These are phyloP conservation scores for Talaromyces adpressus DNA, from an alignment of 495 filamentous ascomycete species.

Conservation along the genomic window DNA sequence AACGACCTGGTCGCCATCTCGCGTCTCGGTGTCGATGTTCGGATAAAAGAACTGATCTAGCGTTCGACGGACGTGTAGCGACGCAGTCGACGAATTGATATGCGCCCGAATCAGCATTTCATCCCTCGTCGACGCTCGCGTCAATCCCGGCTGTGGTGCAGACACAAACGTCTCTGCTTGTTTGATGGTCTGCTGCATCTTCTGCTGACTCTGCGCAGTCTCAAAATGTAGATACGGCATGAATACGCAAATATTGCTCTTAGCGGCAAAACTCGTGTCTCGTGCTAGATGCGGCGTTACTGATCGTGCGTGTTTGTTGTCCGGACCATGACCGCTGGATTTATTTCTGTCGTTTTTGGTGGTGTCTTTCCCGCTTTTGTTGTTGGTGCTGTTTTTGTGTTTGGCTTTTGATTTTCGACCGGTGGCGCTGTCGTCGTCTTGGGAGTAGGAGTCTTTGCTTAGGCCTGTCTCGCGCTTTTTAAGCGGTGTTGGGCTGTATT, in stretches of 20 bases:
- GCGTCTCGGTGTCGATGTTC: conserved; percentile 58
- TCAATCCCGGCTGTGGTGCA: conserved; percentile 21
- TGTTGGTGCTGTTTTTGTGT: conserved; percentile 10
- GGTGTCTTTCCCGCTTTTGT: conserved; percentile 28
- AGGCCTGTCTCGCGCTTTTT: conserved; percentile 19
- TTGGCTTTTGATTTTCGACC: conserved; percentile 37
- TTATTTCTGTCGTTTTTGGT: conserved; percentile 36
- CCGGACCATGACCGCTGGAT: conserved; percentile 13
- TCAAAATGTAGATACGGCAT: conserved; percentile 70
- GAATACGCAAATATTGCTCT: conserved; percentile 50
- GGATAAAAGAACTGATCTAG: conserved; percentile 69
- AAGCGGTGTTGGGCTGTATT: neutral
- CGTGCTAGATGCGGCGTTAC: conserved; percentile 22
- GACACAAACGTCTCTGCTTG: conserved; percentile 29
- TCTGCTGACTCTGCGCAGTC: conserved; percentile 44
- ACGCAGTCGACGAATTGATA: conserved; percentile 44
- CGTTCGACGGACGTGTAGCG: conserved; percentile 59
- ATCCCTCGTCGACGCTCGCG: conserved; percentile 38
- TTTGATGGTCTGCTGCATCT: conserved; percentile 56
- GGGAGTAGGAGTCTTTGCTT: conserved; percentile 21
- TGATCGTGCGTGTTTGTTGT: conserved; percentile 19
- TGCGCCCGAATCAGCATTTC: conserved; percentile 60
- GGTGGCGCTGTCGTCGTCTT: conserved; percentile 24
- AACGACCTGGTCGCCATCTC: conserved; percentile 65
- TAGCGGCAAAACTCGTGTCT: conserved; percentile 18